Conservation (phyloP, 441 rosid species). For the Adansonia madagascariensis region DNA sequence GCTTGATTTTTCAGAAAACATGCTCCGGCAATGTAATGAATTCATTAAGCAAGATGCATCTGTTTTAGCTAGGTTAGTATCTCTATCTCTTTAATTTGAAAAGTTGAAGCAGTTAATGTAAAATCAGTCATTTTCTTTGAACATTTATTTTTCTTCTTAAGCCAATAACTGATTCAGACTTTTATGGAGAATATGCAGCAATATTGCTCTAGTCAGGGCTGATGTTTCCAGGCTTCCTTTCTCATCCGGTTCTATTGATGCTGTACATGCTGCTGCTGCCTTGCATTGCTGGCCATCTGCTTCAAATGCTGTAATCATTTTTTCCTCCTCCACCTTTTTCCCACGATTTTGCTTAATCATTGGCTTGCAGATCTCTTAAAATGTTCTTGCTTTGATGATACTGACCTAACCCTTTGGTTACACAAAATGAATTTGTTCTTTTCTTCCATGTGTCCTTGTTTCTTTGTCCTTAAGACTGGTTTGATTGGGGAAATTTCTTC, state of each 20-base stretch:
- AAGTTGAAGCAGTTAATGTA: background rate
- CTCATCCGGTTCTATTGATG: constrained; percentile 75
- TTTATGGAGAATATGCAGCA: constrained; percentile 44
- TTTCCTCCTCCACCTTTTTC: constrained; percentile 11
- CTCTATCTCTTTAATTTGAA: background rate
- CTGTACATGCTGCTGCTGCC: constrained; percentile 95
- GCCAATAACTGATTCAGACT: constrained; percentile 24
- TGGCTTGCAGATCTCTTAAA: background rate
- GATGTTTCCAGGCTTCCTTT: constrained; percentile 91
- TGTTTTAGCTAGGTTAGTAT: constrained; percentile 46
- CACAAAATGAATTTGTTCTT: background rate
- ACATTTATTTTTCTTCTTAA: constrained; percentile 3
- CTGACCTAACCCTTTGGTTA: background rate
- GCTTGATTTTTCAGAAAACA: constrained; percentile 92
- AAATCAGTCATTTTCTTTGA: background rate
- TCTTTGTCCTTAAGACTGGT: background rate
- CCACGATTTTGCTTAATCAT: constrained; percentile 4
- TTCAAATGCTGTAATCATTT: constrained; percentile 73
- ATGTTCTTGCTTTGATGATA: background rate
- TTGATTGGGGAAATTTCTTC: too few relatives aligned
- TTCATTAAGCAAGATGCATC: constrained; percentile 68
- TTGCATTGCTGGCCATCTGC: constrained; percentile 96
- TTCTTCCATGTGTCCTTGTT: too few relatives aligned
- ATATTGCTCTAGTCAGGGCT: constrained; percentile 88
- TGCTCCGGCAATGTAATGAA: constrained; percentile 89